A percentile compares a stretch with the other conserved stretches of the same genome.
phyloP scores from a whole-genome alignment of 805 yeast genomes.

The Lipomyces spencermartinsiae region DNA sequence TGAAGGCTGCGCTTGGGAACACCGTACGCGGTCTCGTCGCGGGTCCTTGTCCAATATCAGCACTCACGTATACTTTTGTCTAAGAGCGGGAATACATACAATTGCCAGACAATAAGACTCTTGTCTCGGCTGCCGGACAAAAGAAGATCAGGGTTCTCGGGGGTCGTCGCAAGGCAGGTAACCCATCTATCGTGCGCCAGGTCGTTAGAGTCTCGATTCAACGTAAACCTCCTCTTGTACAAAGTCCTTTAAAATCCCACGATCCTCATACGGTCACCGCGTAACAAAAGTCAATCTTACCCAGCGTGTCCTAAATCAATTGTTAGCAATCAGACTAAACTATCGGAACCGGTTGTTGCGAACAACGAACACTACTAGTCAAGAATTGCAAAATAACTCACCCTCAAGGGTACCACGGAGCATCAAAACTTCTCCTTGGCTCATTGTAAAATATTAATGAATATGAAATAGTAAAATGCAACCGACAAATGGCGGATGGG shows the following conservation, averaged over 20 bases:
- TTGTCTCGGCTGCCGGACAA: slow-evolving; percentile 99
- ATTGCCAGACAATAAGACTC: slow-evolving; percentile 97
- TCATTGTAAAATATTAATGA: slow-evolving; percentile 24
- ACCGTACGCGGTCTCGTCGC: slow-evolving; percentile 97
- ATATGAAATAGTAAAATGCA: background rate
- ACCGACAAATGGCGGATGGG: background rate
- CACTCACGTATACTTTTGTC: background rate
- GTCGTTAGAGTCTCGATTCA: slow-evolving; percentile 23
- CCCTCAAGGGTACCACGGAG: slow-evolving; percentile 99
- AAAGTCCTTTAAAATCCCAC: background rate
- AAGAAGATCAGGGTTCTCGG: slow-evolving; percentile 96
- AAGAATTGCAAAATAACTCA: slow-evolving; percentile 41
- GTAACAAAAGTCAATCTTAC: slow-evolving; percentile 26
- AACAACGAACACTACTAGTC: slow-evolving; percentile 13
- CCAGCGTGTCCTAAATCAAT: slow-evolving; percentile 68
- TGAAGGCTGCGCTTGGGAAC: slow-evolving; percentile 95
- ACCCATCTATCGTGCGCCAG: slow-evolving; percentile 67
- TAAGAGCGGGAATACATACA: slow-evolving; percentile 46
- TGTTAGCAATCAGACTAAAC: slow-evolving; percentile 25
- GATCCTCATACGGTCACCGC: slow-evolving; percentile 10
- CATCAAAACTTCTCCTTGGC: slow-evolving; percentile 47
- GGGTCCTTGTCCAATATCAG: slow-evolving; percentile 50
- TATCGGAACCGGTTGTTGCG: slow-evolving; percentile 15
- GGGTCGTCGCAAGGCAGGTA: slow-evolving; percentile 96
- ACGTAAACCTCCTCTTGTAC: slow-evolving; percentile 42